These are phyloP conservation scores for Xylariaceae sp. DNA, from an alignment of 2,329 filamentous ascomycete genomes.

Conservation along the genomic window DNA sequence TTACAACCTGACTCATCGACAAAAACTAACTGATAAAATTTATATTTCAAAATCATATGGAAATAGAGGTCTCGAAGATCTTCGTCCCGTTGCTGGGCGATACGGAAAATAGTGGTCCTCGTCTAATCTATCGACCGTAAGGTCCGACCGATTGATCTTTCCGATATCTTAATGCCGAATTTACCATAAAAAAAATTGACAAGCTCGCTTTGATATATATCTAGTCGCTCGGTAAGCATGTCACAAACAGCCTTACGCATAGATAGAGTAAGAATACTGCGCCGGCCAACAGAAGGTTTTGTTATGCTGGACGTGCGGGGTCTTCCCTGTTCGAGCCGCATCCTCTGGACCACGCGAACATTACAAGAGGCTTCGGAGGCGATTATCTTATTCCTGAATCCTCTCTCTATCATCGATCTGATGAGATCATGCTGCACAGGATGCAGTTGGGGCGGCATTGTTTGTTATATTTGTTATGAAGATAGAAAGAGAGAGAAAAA, in stretches of 20 bases:
- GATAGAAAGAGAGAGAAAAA: too few relatives aligned
- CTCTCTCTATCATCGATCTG: neutral
- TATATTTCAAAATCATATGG: constrained; percentile 28
- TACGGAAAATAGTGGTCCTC: constrained; percentile 25
- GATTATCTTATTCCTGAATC: neutral
- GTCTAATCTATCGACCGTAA: neutral
- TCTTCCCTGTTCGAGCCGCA: neutral
- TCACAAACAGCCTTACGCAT: neutral
- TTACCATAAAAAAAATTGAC: neutral
- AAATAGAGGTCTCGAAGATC: constrained; percentile 32
- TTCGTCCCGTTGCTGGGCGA: constrained; percentile 28
- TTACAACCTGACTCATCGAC: constrained; percentile 33
- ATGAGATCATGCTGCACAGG: neutral
- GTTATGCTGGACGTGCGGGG: neutral
- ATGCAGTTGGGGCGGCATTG: neutral
- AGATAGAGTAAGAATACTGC: neutral
- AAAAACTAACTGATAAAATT: constrained; percentile 30
- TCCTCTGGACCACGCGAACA: neutral
- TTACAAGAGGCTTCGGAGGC: neutral
- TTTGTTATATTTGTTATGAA: too few relatives aligned
- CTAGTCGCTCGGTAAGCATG: neutral
- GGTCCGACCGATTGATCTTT: constrained; percentile 21
- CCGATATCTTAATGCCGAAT: constrained; percentile 9
- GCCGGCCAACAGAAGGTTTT: neutral
- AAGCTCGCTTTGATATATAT: neutral